A percentile compares a stretch with the other conserved stretches of the same genome.
phyloP scores from a whole-genome alignment of 495 filamentous ascomycete species.

The Tricharina praecox region DNA sequence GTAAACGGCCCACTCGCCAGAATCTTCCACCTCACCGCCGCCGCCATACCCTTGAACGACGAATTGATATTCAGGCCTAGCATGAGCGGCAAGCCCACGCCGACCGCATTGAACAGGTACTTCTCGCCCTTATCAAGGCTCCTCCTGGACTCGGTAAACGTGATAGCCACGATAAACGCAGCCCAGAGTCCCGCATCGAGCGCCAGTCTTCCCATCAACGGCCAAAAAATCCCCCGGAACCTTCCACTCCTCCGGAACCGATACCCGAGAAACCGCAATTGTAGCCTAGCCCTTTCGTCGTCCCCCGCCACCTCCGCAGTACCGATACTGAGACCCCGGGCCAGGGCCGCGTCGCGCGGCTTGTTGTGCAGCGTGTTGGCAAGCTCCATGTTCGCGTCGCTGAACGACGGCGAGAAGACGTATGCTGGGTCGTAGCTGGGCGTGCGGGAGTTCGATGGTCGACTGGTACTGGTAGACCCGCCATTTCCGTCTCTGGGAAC shows the following conservation, averaged over 20 bases:
- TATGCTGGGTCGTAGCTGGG: no score
- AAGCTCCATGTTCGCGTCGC: no score
- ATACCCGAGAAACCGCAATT: not conserved
- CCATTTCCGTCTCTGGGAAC: no score
- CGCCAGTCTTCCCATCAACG: not conserved
- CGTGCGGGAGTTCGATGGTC: no score
- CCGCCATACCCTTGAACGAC: constrained; percentile 20
- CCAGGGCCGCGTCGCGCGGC: no score
- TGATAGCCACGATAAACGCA: not conserved
- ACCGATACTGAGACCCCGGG: no score
- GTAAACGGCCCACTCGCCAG: constrained; percentile 12
- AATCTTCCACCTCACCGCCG: constrained; percentile 20
- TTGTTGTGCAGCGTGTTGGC: no score
- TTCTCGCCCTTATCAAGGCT: constrained; percentile 11
- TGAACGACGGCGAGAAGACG: no score
- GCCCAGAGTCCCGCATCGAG: not conserved
- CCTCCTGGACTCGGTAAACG: not conserved
- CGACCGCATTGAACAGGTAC: constrained; percentile 20
- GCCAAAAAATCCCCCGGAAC: not conserved
- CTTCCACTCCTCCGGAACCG: not conserved
- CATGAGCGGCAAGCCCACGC: constrained; percentile 16
- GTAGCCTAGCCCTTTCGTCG: not conserved
- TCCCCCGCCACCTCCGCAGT: no score
- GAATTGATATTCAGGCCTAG: constrained; percentile 23
- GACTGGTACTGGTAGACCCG: no score